A percentile compares a stretch with the other conserved stretches of the same genome.
These are phyloP conservation scores for Acacia melanoxylon DNA, from an alignment of 306 rosid genomes.

Conservation along the genomic window DNA sequence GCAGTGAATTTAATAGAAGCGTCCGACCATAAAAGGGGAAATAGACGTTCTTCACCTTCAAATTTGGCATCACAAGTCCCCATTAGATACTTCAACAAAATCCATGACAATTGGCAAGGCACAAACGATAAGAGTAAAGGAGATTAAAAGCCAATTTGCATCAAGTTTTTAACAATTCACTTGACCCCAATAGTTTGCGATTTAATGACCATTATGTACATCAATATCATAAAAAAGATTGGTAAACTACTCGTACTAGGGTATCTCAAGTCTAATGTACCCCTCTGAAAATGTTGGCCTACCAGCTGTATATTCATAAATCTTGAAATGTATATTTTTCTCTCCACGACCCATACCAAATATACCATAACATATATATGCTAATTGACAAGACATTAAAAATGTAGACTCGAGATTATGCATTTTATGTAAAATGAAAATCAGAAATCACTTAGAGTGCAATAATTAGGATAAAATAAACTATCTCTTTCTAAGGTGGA, in stretches of 20 bases:
- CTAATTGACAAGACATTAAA: not conserved
- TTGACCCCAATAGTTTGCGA: not conserved
- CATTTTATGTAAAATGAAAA: constrained; percentile 19
- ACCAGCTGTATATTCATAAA: not conserved
- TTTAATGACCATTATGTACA: constrained; percentile 1
- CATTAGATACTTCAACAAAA: not conserved
- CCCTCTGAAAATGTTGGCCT: not conserved
- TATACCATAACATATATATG: not conserved
- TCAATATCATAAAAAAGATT: not conserved
- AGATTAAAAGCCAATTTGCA: not conserved
- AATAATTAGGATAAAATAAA: constrained; percentile 19
- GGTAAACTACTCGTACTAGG: not conserved
- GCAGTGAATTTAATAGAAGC: not conserved
- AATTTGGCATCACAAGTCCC: not conserved
- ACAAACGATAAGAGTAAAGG: constrained; percentile 2
- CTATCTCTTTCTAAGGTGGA: not conserved
- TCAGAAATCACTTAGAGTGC: constrained; percentile 19
- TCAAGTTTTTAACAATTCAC: not conserved
- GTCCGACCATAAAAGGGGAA: not conserved
- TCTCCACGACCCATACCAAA: constrained; percentile 5
- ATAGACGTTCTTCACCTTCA: not conserved
- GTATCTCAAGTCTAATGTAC: not conserved
- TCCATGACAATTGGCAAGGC: constrained; percentile 1
- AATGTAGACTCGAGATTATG: not conserved
- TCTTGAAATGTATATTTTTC: not conserved